Evolutionary conservation across 352 stramenopile species (phyloP), one percentile per base, ranked within the genome.

Genomic region (Labyrinthula sp.): DNA sequence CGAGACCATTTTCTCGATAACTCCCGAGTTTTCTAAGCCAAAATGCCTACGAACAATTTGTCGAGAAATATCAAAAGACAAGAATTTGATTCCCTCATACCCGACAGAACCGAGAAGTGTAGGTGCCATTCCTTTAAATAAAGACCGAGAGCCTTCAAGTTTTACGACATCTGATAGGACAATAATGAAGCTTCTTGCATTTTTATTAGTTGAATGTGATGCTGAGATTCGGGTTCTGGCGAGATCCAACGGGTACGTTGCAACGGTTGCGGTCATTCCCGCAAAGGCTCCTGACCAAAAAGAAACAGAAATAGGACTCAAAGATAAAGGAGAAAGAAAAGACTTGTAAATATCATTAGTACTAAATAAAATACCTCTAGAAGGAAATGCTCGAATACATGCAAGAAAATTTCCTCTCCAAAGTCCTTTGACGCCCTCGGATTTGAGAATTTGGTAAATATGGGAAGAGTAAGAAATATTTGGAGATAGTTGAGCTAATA

Each of bases 51-150:
- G 41, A 56, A 73, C 68, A 9, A 59, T 34, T 14, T 18, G 33
- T 36, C 69, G 61, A 34, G 74, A 50, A 26, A 72, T 18, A 30
- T 64, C 71, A 3, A 77, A 71, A 14, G 70, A 74, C 20, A 66
- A 69, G 59, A 81, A 81, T 55, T 78, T 76, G 30, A 81, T 77
- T 2, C 71, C 71, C 47, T 78, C 69, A 54, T 79, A 81, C 0
- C 68, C 68, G 45, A 81, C 62, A 0, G 69, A 62, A 18, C 71
- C 71, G 7, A 79, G 37, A 9, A 81, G 38, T 2, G 71, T 80
- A 0, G 71, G 69, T 18, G 47, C 64, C 0, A 74, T 49, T 20
- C 71, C 71, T 36, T 68, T 69, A 38, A 70, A 80, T 21, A 75
- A 57, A 27, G 68, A 67, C 33, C 39, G 40, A 2, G 72, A 30